Conservation (phyloP, 164 flowering plant genomes). For the Vitis riparia region DNA sequence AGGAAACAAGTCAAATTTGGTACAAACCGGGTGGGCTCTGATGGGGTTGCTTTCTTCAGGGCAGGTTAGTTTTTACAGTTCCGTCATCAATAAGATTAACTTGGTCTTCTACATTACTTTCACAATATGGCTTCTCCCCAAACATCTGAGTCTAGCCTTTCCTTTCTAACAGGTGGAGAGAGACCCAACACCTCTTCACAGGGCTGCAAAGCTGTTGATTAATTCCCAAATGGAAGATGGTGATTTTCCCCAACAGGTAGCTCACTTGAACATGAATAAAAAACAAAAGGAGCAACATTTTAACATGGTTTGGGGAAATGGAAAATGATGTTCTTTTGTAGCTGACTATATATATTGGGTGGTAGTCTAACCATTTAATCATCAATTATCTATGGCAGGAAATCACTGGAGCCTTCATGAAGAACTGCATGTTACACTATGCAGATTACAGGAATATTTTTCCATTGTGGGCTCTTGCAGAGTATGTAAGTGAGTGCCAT, state of each 20-base stretch:
- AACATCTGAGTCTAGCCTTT: no score
- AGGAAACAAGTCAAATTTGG: no score
- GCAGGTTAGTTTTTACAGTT: no score
- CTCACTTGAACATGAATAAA: not conserved
- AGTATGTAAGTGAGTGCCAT: no score
- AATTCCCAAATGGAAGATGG: slow-evolving; percentile 51
- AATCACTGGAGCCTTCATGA: slow-evolving; percentile 34
- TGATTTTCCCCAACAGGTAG: slow-evolving; percentile 51
- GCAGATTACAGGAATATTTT: not conserved
- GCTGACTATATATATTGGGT: not conserved
- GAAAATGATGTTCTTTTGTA: not conserved
- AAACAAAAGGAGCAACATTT: no score
- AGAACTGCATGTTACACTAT: slow-evolving; percentile 41
- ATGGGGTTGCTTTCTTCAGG: no score
- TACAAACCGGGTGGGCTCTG: no score
- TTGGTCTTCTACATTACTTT: no score
- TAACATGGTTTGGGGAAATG: not conserved
- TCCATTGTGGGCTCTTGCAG: no score
- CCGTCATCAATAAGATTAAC: no score
- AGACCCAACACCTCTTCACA: slow-evolving; percentile 47
- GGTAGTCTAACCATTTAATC: no score
- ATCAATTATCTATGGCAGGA: slow-evolving; percentile 22
- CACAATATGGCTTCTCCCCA: no score
- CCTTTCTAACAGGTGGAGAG: slow-evolving; percentile 30
- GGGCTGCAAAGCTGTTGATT: slow-evolving; percentile 41